These are phyloP conservation scores for thale cress (Arabidopsis thaliana) DNA, from an alignment of 345 rosid species.

Conservation along the genomic window DNA sequence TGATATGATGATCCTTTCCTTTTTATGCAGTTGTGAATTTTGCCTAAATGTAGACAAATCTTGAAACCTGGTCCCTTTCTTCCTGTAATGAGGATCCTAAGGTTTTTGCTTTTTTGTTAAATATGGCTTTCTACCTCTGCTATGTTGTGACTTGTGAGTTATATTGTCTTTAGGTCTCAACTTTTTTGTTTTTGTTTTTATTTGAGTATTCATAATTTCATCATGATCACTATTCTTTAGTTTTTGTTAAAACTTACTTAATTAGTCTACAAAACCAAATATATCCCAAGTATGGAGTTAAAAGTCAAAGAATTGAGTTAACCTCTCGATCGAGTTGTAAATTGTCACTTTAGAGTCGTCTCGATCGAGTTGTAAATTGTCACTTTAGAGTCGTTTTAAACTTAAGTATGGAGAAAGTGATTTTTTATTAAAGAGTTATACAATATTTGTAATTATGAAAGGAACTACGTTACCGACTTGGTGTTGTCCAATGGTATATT, in stretches of 20 bases:
- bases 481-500: too few relatives aligned
- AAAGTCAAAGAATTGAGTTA: too few relatives aligned
- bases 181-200: neutral
- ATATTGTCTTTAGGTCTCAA: neutral
- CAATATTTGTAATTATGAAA: too few relatives aligned
- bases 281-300: too few relatives aligned
- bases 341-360: too few relatives aligned
- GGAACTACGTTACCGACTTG: too few relatives aligned
- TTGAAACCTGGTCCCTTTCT: constrained; percentile 23
- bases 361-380: neutral
- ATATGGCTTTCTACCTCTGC: constrained; percentile 12
- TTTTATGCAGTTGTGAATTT: constrained; percentile 10
- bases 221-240: neutral
- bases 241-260: neutral
- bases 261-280: neutral
- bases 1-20: neutral
- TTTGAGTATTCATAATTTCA: neutral
- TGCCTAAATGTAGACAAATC: constrained; percentile 21
- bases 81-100: constrained; percentile 29
- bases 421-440: neutral
- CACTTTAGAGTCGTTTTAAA: neutral
- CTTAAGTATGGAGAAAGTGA: neutral
- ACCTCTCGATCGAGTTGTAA: too few relatives aligned
- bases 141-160: neutral
- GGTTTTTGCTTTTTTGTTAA: constrained; percentile 18